These are phyloP conservation scores for Trichosporon sp. DNA, from an alignment of 1,284 basidiomycete species.

Conservation along the genomic window DNA sequence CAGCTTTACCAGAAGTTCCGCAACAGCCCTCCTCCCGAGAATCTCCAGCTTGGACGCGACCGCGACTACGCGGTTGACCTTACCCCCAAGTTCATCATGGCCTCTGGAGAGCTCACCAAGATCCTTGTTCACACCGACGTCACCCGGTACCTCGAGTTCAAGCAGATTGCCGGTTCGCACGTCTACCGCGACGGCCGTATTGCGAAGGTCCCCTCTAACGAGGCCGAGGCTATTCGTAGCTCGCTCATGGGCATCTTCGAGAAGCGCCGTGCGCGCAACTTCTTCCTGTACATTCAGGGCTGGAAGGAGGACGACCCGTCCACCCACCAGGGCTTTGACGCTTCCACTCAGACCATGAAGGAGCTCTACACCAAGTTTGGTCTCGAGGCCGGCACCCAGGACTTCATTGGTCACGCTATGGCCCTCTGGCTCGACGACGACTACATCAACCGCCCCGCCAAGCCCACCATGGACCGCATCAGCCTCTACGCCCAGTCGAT, in stretches of 20 bases:
- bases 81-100: constrained; percentile 94
- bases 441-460: constrained; percentile 88
- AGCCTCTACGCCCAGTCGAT: constrained; percentile 97
- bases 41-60: constrained; percentile 70
- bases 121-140: constrained; percentile 99
- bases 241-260: constrained; percentile 98
- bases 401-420: constrained; percentile 99
- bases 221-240: constrained; percentile 92
- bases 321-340: constrained; percentile 87
- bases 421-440: constrained; percentile 96
- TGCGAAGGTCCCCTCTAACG: constrained; percentile 96
- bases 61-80: constrained; percentile 94
- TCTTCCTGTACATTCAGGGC: constrained; percentile 94
- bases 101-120: constrained; percentile 94
- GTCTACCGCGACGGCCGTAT: constrained; percentile 96
- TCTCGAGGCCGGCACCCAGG: constrained; percentile 93
- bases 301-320: constrained; percentile 93
- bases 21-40: constrained; percentile 59
- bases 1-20: constrained; percentile 98
- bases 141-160: constrained; percentile 98
- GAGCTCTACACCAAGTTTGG: constrained; percentile 95
- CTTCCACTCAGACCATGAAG: constrained; percentile 86
- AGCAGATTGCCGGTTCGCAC: constrained; percentile 97
- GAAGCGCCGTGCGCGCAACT: constrained; percentile 96
- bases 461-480: constrained; percentile 89